Percentiles rank a stretch among this genome's conserved stretches.
Conservation (phyloP, 1,284 basidiomycete genomes). For the Rhodotorula glutinis region DNA sequence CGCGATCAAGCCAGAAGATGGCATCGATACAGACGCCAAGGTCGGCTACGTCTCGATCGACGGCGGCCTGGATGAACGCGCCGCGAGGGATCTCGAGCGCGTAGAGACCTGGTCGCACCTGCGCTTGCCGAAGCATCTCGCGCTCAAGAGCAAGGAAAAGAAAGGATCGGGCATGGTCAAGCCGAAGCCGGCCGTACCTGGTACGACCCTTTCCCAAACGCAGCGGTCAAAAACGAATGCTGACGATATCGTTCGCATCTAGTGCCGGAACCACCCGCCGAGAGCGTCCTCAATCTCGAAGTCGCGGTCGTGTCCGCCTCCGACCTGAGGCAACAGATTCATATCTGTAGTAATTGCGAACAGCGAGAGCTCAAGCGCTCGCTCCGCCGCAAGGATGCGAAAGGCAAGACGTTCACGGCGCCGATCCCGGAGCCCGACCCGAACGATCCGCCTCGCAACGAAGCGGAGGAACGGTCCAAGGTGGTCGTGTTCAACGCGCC, state of each 20-base stretch:
- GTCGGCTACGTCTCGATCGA: constrained; percentile 20
- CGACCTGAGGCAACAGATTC: constrained; percentile 34
- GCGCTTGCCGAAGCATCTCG: constrained; percentile 68
- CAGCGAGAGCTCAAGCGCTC: constrained; percentile 59
- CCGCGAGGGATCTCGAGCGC: constrained; percentile 28
- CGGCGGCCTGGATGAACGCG: constrained; percentile 26
- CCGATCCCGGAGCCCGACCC: constrained; percentile 37
- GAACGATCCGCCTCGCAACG: constrained; percentile 35
- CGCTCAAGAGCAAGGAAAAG: constrained; percentile 65
- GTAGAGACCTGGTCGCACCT: constrained; percentile 82
- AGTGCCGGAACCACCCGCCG: constrained; percentile 21
- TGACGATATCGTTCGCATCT: constrained; percentile 10
- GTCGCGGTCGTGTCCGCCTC: constrained; percentile 42
- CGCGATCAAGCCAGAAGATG: neutral
- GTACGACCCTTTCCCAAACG: constrained; percentile 35
- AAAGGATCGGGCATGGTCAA: constrained; percentile 38
- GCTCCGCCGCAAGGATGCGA: constrained; percentile 75
- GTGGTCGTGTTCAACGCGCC: constrained; percentile 96
- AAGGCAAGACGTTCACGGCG: constrained; percentile 11
- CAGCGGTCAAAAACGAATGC: neutral
- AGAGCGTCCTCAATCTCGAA: constrained; percentile 34
- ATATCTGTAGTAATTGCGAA: constrained; percentile 41
- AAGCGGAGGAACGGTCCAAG: constrained; percentile 53
- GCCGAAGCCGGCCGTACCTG: constrained; percentile 54
- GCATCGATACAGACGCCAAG: neutral